phyloP scores from a whole-genome alignment of 495 filamentous ascomycete species.

The Beverwykella pulmonaria region DNA sequence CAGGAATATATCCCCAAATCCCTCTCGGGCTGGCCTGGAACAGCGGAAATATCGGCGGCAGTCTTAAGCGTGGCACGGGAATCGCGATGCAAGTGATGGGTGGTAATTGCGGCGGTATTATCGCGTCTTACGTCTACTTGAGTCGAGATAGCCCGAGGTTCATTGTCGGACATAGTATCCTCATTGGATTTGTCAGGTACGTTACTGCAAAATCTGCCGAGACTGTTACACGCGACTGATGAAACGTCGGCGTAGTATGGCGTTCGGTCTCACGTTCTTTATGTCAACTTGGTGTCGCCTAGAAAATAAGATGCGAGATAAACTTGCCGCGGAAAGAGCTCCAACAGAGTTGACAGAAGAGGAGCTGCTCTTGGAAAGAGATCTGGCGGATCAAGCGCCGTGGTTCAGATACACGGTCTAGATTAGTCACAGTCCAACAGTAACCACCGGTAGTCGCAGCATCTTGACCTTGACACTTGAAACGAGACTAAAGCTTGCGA shows the following conservation, averaged over 20 bases:
- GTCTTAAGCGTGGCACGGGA: constrained; percentile 86
- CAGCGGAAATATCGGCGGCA: constrained; percentile 88
- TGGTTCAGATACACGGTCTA: constrained; percentile 27
- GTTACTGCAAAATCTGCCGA: not conserved
- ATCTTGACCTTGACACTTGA: too few relatives aligned
- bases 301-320: constrained; percentile 21
- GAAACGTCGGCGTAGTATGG: constrained; percentile 12
- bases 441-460: too few relatives aligned
- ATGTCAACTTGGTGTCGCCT: constrained; percentile 26
- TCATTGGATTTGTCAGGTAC: constrained; percentile 52
- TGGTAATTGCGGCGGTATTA: constrained; percentile 88
- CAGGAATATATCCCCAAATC: constrained; percentile 81
- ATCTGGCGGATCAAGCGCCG: constrained; percentile 22
- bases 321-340: constrained; percentile 1
- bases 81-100: constrained; percentile 73
- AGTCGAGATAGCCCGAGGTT: constrained; percentile 57
- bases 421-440: too few relatives aligned
- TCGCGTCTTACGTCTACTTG: constrained; percentile 73
- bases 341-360: constrained; percentile 15
- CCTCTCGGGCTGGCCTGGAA: constrained; percentile 87
- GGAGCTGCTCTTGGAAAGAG: constrained; percentile 19
- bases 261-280: constrained; percentile 22
- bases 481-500: too few relatives aligned
- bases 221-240: not conserved
- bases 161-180: constrained; percentile 60